Evolutionary conservation across 1,284 basidiomycete genomes (phyloP).

Genomic region (Bondarzewia mesenterica): DNA sequence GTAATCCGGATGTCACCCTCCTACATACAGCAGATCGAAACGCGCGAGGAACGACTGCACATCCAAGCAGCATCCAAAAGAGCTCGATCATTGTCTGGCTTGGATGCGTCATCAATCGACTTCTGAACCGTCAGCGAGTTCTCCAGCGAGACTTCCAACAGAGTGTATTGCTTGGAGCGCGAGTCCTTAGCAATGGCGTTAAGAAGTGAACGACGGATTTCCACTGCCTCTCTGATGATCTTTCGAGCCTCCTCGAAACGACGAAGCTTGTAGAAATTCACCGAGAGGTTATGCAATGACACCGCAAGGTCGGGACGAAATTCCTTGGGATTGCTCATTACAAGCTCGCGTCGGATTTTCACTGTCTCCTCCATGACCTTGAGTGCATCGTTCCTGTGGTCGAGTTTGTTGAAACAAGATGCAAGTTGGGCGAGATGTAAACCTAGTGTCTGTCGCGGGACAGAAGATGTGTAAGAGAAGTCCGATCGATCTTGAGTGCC

Average conservation of each 20-base stretch:
- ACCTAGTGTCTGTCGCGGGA: background rate
- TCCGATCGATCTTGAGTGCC: background rate
- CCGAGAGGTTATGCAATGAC: background rate
- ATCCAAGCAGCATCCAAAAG: no score
- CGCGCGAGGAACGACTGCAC: no score
- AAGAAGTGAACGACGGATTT: no score
- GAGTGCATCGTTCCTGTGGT: background rate
- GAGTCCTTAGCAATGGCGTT: no score
- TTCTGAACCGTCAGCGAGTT: no score
- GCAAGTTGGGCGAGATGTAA: background rate
- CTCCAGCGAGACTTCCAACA: no score
- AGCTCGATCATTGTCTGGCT: no score
- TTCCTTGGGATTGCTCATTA: background rate
- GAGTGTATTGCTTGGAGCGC: no score
- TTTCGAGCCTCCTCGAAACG: background rate
- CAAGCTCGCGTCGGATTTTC: background rate
- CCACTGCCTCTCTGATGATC: background rate
- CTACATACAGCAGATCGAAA: no score
- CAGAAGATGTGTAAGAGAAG: background rate
- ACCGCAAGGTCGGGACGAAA: background rate
- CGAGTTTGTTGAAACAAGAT: background rate
- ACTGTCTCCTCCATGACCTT: background rate
- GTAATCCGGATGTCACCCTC: no score
- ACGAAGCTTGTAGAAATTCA: background rate
- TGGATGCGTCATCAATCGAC: no score